Conservation (phyloP, 805 yeast genomes). For the Starmerella apis region DNA sequence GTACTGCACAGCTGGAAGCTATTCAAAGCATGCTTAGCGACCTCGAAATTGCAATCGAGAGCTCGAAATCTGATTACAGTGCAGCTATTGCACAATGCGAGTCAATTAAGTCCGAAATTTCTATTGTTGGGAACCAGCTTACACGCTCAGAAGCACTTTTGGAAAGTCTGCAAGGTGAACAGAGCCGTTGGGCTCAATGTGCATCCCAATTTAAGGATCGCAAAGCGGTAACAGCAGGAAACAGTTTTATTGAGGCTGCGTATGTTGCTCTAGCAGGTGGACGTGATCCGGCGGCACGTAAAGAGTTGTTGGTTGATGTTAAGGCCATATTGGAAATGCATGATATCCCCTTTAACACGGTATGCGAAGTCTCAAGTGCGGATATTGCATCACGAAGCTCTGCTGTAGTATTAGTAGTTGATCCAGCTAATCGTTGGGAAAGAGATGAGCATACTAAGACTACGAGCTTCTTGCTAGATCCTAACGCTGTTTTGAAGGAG, state of each 20-base stretch:
- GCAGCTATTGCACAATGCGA: slow-evolving; percentile 70
- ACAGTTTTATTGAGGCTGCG: slow-evolving; percentile 54
- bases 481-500: slow-evolving; percentile 48
- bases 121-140: slow-evolving; percentile 48
- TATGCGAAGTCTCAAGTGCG: slow-evolving; percentile 32
- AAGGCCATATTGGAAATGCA: slow-evolving; percentile 34
- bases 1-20: slow-evolving; percentile 46
- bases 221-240: slow-evolving; percentile 48
- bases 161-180: slow-evolving; percentile 54
- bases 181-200: slow-evolving; percentile 60
- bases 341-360: slow-evolving; percentile 18
- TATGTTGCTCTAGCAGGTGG: slow-evolving; percentile 51
- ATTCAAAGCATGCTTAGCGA: slow-evolving; percentile 74
- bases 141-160: slow-evolving; percentile 52
- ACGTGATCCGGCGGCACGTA: slow-evolving; percentile 42
- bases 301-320: slow-evolving; percentile 26
- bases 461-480: slow-evolving; percentile 59
- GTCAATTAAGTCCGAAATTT: slow-evolving; percentile 60
- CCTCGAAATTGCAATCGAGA: slow-evolving; percentile 55
- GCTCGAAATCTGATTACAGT: slow-evolving; percentile 59
- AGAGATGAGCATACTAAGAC: neutral
- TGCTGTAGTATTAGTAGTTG: slow-evolving; percentile 52
- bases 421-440: slow-evolving; percentile 42
- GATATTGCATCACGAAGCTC: slow-evolving; percentile 38
- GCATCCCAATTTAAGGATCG: slow-evolving; percentile 42